Evolutionary conservation across 2,329 filamentous ascomycete species (phyloP), one percentile per base, ranked within the genome.

Genomic region (Tolypocladium album): DNA sequence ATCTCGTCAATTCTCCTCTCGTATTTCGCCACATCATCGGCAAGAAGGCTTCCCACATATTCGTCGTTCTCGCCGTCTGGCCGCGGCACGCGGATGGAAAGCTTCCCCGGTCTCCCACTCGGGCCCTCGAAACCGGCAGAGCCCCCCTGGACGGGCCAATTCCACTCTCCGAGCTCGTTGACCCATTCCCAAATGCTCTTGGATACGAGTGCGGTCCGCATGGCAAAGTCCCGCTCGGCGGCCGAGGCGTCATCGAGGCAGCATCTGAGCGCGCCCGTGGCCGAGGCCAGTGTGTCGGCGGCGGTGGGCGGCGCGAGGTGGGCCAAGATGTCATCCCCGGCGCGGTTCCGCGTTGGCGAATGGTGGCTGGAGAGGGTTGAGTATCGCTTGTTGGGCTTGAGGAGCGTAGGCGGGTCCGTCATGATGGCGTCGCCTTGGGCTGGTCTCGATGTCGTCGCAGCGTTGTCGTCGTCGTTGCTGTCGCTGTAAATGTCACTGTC

Each of bases 1-100:
- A 97, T 95, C 64, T 89, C 83, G 58, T 89, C 87, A 15, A 95
- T 79, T 45, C 92, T 84, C 60, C 73, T 76, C 67, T 94, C 89
- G 71, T 94, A 92, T 57, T 77, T 76, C 55, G 81, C 74, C 1
- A 95, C 84, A 43, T 88, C 80, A 20, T 78, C 72, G 2, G 82
- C 81, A 0, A 83, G 82, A 42, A 97, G 75, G 68, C 88, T 88
- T 6, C 92, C 92, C 72, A 87, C 83, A 71, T 88, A 90, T 4
- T 66, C 67, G 24, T 67, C 64, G 40, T 67, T 67, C 55, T 68
- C 65, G 27, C 69, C 63, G 59, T 66, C 61, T 20, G 65, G 60
- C 55, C 63, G 59, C 31, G 64, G 61, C 43, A 64, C 61, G 55
- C 70, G 66, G 55, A 66, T 66, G 22, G 72, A 73, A 36, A 75